Base-by-base conservation (phyloP, 2,329 filamentous ascomycete genomes). In the Fusarium sp. region DNA sequence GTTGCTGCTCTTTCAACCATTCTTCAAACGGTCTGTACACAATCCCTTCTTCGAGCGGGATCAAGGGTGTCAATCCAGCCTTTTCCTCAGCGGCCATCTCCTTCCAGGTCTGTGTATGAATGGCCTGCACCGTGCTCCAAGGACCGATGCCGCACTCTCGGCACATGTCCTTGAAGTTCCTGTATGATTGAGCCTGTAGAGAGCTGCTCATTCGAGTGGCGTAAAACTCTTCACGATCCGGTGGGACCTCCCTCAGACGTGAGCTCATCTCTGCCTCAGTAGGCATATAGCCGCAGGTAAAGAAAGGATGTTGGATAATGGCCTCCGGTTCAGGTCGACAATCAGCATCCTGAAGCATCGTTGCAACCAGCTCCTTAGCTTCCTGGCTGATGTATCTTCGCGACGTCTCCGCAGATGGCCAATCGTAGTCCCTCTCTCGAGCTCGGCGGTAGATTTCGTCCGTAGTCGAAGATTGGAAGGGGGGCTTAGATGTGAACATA, bases 401-500 rank as follows among this genome's bases (percentile, higher is more conserved):
- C 14, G 88, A 87, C 39, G 86, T 88, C 56, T 90, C 88, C 26
- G 88, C 80, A 60, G 87, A 86, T 15, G 92, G 92, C 92, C 92
- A 95, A 75, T 92, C 90, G 77, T 94, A 95, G 75, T 94, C 92
- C 71, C 91, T 86, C 72, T 91, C 88, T 73, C 85, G 82, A 56
- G 89, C 91, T 79, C 86, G 89, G 79, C 84, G 88, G 80, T 96
- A 96, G 64, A 96, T 96, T 76, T 95, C 92, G 76, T 96, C 92
- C 19, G 92, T 92, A 40, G 92, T 95, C 14, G 91, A 90, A 14
- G 96, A 97, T 80, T 99, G 96, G 79, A 99, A 99, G 1, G 96
- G 96, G 1, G 96, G 95, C 75, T 95, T 97, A 21, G 96, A 97
- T 9, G 96, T 96, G 46, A 98, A 91, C 89, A 99, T 95, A 49